These are phyloP conservation scores for Cornus controversa DNA, from an alignment of 148 eudicot species.

Conservation along the genomic window DNA sequence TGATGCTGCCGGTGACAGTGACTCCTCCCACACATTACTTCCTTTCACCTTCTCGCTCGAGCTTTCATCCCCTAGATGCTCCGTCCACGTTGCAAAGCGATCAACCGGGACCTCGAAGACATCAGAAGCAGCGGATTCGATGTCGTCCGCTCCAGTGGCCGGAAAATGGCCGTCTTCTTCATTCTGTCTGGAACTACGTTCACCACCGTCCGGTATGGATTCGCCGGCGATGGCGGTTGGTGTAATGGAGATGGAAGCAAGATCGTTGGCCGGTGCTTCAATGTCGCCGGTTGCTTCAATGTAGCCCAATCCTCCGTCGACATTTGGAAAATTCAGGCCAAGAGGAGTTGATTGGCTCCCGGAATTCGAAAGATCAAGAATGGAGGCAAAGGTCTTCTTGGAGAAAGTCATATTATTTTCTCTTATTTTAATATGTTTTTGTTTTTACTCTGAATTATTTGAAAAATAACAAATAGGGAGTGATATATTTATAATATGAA, in stretches of 20 bases:
- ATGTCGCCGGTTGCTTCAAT: background rate
- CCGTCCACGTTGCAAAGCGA: background rate
- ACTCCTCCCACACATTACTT: background rate
- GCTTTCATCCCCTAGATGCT: slow-evolving; percentile 5
- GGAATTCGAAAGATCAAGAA: slow-evolving; percentile 3
- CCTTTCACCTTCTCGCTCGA: background rate
- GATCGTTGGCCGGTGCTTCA: background rate
- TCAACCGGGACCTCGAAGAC: background rate
- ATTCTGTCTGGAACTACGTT: too few relatives aligned
- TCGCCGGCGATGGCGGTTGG: background rate
- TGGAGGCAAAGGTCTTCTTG: background rate
- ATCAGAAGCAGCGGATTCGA: too few relatives aligned
- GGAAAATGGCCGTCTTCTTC: background rate
- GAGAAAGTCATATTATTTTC: slow-evolving; percentile 1
- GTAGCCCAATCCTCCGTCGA: background rate
- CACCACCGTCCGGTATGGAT: background rate
- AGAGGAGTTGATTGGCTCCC: background rate
- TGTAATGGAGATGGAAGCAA: background rate
- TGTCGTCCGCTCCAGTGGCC: background rate
- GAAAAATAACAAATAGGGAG: too few relatives aligned
- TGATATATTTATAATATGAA: too few relatives aligned
- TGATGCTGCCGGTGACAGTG: background rate
- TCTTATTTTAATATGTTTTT: background rate
- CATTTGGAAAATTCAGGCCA: background rate
- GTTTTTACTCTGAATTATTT: too few relatives aligned